These are phyloP conservation scores for Wickerhamiella dianesei DNA, from an alignment of 805 yeast species.

Conservation along the genomic window DNA sequence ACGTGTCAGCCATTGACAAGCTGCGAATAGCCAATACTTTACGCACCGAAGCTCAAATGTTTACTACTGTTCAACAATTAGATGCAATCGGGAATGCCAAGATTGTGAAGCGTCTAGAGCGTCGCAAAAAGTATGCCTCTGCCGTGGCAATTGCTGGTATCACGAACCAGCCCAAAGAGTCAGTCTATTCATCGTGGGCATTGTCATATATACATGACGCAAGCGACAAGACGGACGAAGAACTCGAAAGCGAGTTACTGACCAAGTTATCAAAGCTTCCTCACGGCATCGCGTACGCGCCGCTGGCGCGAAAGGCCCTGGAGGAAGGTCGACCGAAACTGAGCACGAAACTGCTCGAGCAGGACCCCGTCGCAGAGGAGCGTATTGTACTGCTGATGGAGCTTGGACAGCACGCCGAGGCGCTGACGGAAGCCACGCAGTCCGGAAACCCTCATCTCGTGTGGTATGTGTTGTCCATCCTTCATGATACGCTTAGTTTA, in stretches of 20 bases:
- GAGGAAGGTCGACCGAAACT: constrained; percentile 69
- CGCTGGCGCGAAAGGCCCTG: constrained; percentile 50
- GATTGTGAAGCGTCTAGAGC: constrained; percentile 43
- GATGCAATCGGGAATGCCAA: constrained; percentile 39
- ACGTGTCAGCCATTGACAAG: constrained; percentile 46
- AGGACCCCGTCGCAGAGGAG: constrained; percentile 49
- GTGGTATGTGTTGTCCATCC: constrained; percentile 39
- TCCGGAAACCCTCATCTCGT: constrained; percentile 49
- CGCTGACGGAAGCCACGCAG: constrained; percentile 52
- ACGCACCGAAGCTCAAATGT: constrained; percentile 33
- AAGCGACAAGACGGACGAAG: constrained; percentile 39
- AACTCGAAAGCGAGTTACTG: constrained; percentile 38
- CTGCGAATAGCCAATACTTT: constrained; percentile 59
- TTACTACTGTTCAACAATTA: constrained; percentile 48
- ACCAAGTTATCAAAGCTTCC: constrained; percentile 31
- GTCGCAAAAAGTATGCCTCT: constrained; percentile 45
- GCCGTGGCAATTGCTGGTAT: constrained; percentile 49
- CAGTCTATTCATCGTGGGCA: constrained; percentile 70
- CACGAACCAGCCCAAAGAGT: constrained; percentile 34
- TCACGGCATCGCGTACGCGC: constrained; percentile 38
- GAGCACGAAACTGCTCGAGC: constrained; percentile 50
- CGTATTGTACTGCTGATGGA: constrained; percentile 52
- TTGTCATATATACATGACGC: constrained; percentile 44
- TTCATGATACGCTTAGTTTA: constrained; percentile 41
- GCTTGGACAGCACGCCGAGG: constrained; percentile 59